phyloP scores from a whole-genome alignment of 768 basidiomycete species.

The Chalciporus pseudorubinellus region DNA sequence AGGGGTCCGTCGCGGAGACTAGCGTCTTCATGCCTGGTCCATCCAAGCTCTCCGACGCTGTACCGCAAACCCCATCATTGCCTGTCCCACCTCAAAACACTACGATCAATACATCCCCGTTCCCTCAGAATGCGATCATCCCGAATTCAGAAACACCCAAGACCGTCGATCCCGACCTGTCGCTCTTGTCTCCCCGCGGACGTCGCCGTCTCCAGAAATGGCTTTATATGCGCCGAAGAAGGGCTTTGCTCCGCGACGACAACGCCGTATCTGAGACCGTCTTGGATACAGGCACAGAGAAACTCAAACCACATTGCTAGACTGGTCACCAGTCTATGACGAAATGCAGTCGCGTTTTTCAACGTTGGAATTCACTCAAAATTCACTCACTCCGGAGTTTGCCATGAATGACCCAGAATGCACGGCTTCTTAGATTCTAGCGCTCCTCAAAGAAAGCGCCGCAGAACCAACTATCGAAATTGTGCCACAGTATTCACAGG shows the following conservation, averaged over 20 bases:
- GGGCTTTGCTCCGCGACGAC: constrained; percentile 48
- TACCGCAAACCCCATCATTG: too few relatives aligned
- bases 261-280: constrained; percentile 5
- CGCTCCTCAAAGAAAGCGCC: too few relatives aligned
- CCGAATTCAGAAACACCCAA: neutral
- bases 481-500: too few relatives aligned
- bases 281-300: constrained; percentile 6
- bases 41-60: too few relatives aligned
- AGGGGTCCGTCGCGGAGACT: constrained; percentile 2
- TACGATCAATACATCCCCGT: neutral
- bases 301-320: constrained; percentile 46
- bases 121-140: neutral
- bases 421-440: too few relatives aligned
- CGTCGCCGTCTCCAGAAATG: constrained; percentile 60
- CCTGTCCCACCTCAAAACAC: neutral
- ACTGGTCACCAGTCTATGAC: too few relatives aligned
- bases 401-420: too few relatives aligned
- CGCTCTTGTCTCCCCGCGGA: constrained; percentile 43
- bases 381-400: too few relatives aligned
- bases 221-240: constrained; percentile 69
- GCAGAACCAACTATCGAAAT: too few relatives aligned
- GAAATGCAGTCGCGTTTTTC: too few relatives aligned
- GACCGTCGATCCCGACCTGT: constrained; percentile 14
- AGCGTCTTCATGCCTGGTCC: neutral
- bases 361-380: too few relatives aligned